These are phyloP conservation scores for Vanrija sp. DNA, from an alignment of 1,284 basidiomycete species.

Conservation along the genomic window DNA sequence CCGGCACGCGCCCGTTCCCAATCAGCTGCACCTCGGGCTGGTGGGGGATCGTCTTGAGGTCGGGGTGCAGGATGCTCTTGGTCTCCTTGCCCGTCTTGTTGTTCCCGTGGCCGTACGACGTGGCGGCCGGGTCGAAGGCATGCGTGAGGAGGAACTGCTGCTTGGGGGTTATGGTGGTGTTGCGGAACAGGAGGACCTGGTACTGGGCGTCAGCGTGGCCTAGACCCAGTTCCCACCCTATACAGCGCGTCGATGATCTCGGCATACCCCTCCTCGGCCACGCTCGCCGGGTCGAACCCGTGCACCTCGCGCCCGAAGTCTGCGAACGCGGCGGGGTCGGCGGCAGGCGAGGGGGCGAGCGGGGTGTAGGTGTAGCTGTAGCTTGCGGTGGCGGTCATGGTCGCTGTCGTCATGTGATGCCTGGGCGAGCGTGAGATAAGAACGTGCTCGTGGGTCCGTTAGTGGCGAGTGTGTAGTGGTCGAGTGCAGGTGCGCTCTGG, in stretches of 20 bases:
- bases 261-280: constrained; percentile 57
- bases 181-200: constrained; percentile 67
- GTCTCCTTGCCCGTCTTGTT: constrained; percentile 68
- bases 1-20: constrained; percentile 65
- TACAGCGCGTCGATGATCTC: constrained; percentile 63
- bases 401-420: no score
- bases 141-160: constrained; percentile 79
- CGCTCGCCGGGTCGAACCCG: constrained; percentile 59
- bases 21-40: constrained; percentile 83
- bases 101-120: constrained; percentile 76
- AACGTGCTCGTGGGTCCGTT: no score
- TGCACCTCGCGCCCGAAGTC: constrained; percentile 65
- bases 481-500: no score
- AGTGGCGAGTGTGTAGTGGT: no score
- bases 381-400: no score
- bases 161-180: constrained; percentile 66
- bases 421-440: no score
- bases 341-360: constrained; percentile 59
- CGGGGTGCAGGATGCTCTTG: constrained; percentile 74
- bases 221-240: constrained; percentile 53
- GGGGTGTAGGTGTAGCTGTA: constrained; percentile 46
- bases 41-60: constrained; percentile 79
- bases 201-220: constrained; percentile 53
- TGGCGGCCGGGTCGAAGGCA: constrained; percentile 68
- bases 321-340: constrained; percentile 57